Percentiles rank a stretch among this genome's conserved stretches.
These are phyloP conservation scores for Jatropha podagrica DNA, from an alignment of 441 rosid genomes.

Conservation along the genomic window DNA sequence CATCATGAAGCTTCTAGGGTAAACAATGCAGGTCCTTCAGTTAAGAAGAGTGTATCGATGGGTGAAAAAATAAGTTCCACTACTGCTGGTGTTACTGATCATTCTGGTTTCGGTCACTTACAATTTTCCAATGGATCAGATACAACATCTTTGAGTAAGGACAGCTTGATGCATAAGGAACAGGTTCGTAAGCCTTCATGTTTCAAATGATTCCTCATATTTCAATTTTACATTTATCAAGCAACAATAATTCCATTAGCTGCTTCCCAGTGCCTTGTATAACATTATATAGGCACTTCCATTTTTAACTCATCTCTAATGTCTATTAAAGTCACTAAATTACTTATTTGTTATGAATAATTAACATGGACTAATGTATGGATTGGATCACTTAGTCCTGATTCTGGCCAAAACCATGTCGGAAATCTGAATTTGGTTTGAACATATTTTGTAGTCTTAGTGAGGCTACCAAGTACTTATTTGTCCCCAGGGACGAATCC, in stretches of 20 bases:
- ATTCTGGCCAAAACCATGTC: background rate
- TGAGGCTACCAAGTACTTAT: background rate
- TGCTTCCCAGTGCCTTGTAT: background rate
- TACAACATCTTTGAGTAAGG: conserved; percentile 42
- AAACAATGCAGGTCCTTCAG: conserved; percentile 37
- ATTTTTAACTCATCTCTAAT: background rate
- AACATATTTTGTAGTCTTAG: background rate
- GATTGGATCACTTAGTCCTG: background rate
- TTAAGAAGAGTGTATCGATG: conserved; percentile 29
- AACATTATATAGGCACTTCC: background rate
- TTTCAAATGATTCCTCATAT: background rate
- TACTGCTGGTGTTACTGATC: conserved; percentile 23
- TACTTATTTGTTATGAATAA: background rate
- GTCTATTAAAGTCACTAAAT: background rate
- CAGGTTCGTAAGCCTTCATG: conserved; percentile 47
- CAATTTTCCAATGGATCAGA: conserved; percentile 36
- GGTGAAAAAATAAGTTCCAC: conserved; percentile 38
- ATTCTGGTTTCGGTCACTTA: conserved; percentile 33
- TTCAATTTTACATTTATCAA: background rate
- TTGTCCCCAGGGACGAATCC: no score
- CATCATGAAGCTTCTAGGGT: conserved; percentile 39
- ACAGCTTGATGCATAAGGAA: conserved; percentile 37
- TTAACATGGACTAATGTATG: background rate
- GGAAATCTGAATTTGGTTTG: background rate
- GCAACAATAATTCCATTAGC: background rate